Base-by-base conservation (phyloP, 129 eudicot species). In the Sambucus nigra region DNA sequence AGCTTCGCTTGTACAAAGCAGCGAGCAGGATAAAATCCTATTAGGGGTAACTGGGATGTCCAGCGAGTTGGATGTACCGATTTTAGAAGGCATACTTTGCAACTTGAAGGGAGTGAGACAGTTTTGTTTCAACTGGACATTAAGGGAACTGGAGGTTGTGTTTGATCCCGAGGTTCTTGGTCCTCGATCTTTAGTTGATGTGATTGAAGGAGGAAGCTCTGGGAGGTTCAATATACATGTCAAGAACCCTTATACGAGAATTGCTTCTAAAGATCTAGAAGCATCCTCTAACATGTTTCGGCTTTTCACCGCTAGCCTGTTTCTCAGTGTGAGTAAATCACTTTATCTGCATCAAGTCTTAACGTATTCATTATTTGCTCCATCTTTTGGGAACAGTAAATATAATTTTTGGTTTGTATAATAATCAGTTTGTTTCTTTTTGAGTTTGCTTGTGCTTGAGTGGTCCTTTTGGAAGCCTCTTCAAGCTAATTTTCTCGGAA, bases 1-100 rank as follows among this genome's bases (percentile, higher is more conserved):
- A 59, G 94, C 78, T 51, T 74, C 99, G n/a, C 77, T 92, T 75
- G 75, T 92, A 51, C 99, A 92, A 67, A 92, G 99, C 61, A 82
- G 78, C 26, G 96, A 77, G 67, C 94, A 92, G 71, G 94, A 82
- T 60, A 92, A 86, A 63, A 64, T 77, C 58, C 51, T 80, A 53
- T 55, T 86, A 5, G 83, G 75, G 51, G 91, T 92, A 49, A 35
- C 47, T 42, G 99, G 99, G 45, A 58, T 82, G 55, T 61, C 47
- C 25, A 73, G 56, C 33, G 94, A 86, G 24, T 48, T 80, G 65
- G 99, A 92, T 70, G 74, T 65, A 47, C 79, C 86, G 55, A 31
- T 60, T 25, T 69, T 92, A 48, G 96, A 92, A 70, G 69, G 80
- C 31, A 80, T 79, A 21, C 94, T 92, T 59, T 64, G 84, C 78